Conservation (phyloP, 257 asterid genomes). For the Nicotiana sylvestris region DNA sequence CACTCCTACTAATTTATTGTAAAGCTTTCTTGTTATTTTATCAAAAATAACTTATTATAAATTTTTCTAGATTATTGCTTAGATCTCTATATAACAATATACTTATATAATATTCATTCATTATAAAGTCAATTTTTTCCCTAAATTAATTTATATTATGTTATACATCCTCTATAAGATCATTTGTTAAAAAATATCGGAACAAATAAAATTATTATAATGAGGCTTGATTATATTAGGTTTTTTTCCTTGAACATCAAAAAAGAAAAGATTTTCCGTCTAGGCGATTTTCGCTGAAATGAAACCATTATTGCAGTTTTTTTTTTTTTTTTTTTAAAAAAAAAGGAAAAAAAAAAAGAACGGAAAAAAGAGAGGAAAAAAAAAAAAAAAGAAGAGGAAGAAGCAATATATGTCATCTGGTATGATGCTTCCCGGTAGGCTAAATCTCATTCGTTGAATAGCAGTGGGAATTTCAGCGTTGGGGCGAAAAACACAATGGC, state of each 20-base stretch:
- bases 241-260: no score
- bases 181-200: no score
- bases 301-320: no score
- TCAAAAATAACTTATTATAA: neutral
- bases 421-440: neutral
- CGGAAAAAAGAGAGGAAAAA: neutral
- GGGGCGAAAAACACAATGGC: conserved; percentile 29
- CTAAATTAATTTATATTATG: no score
- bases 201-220: no score
- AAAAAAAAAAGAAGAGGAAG: no score
- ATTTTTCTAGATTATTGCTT: neutral
- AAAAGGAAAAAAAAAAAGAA: neutral
- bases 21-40: neutral
- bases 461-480: neutral
- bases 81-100: no score
- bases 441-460: neutral
- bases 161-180: no score
- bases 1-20: neutral
- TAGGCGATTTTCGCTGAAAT: no score
- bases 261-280: neutral
- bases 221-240: neutral
- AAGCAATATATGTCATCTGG: neutral
- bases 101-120: no score
- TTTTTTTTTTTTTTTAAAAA: no score
- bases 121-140: no score